Conservation (phyloP, 768 basidiomycete genomes). For the Crucibulum laeve region DNA sequence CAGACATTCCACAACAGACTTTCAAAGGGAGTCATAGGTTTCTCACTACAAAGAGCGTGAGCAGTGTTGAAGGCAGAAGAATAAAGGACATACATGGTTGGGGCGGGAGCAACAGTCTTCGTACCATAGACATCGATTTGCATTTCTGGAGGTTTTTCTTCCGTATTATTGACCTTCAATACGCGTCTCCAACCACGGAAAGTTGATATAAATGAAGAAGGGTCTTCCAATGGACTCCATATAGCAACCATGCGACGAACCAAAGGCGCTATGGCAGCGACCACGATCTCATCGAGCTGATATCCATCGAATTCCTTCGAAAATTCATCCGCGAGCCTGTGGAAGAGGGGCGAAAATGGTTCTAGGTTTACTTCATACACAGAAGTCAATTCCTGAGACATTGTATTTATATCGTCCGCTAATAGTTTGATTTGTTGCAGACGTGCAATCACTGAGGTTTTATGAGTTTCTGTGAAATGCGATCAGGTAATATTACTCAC, state of each 20-base stretch:
- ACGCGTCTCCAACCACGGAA: conserved; percentile 70
- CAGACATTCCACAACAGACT: conserved; percentile 92
- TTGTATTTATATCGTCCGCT: conserved; percentile 62
- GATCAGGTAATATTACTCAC: conserved; percentile 35
- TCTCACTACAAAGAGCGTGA: conserved; percentile 33
- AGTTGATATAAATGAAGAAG: conserved; percentile 54
- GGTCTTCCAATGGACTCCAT: conserved; percentile 87
- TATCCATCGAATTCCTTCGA: conserved; percentile 73
- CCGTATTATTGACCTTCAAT: conserved; percentile 50
- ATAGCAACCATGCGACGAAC: conserved; percentile 68
- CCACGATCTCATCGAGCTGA: conserved; percentile 85
- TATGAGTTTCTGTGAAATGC: conserved; percentile 2
- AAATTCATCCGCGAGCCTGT: conserved; percentile 67
- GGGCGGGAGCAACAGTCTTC: conserved; percentile 23
- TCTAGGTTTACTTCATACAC: conserved; percentile 71
- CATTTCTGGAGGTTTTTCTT: conserved; percentile 34
- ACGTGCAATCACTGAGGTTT: conserved; percentile 62
- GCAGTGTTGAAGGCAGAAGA: not conserved
- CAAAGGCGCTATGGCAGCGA: conserved; percentile 84
- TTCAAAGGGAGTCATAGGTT: conserved; percentile 92
- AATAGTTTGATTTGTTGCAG: conserved; percentile 75
- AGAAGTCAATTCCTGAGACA: conserved; percentile 60
- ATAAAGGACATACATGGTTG: conserved; percentile 29
- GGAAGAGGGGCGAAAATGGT: conserved; percentile 67
- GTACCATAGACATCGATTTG: conserved; percentile 60